These are phyloP conservation scores for Tetrahymena borealis DNA, from an alignment of 73 alveolate genomes.

Conservation along the genomic window DNA sequence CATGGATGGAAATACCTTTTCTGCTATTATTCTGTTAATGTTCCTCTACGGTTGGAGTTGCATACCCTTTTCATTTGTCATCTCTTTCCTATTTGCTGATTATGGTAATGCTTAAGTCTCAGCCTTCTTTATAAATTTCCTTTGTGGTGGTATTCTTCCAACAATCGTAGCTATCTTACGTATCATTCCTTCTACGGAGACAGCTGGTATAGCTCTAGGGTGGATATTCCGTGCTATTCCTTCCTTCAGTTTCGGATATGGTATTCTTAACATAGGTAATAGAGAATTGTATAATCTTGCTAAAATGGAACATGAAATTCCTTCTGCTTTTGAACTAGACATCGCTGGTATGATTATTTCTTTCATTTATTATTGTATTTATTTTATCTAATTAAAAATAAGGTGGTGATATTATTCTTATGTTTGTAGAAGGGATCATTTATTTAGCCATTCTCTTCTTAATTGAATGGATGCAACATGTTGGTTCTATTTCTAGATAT, in stretches of 20 bases:
- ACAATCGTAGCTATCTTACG: conserved; percentile 51
- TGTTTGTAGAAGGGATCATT: conserved; percentile 17
- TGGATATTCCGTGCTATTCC: conserved; percentile 87
- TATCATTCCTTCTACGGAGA: conserved; percentile 48
- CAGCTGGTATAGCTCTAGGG: conserved; percentile 50
- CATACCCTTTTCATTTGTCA: conserved; percentile 64
- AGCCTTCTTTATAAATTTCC: conserved; percentile 45
- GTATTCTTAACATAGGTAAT: conserved; percentile 58
- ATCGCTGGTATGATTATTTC: conserved; percentile 39
- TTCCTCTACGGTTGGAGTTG: conserved; percentile 63
- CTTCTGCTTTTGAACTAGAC: conserved; percentile 30
- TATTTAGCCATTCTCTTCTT: conserved; percentile 23
- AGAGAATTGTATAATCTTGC: conserved; percentile 18
- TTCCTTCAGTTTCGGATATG: conserved; percentile 81
- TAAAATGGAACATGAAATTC: conserved; percentile 6
- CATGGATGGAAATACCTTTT: conserved; percentile 34
- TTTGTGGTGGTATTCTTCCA: conserved; percentile 54
- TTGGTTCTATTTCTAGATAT: conserved; percentile 15
- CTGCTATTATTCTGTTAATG: conserved; percentile 48
- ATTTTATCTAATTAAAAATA: not conserved
- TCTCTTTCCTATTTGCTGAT: conserved; percentile 48
- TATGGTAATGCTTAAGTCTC: conserved; percentile 49
- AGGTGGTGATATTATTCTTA: conserved; percentile 37
- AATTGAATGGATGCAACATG: conserved; percentile 32
- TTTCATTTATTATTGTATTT: not conserved